Evolutionary conservation across 2,329 filamentous ascomycete genomes (phyloP).

Genomic region (Huntiella omanensis): DNA sequence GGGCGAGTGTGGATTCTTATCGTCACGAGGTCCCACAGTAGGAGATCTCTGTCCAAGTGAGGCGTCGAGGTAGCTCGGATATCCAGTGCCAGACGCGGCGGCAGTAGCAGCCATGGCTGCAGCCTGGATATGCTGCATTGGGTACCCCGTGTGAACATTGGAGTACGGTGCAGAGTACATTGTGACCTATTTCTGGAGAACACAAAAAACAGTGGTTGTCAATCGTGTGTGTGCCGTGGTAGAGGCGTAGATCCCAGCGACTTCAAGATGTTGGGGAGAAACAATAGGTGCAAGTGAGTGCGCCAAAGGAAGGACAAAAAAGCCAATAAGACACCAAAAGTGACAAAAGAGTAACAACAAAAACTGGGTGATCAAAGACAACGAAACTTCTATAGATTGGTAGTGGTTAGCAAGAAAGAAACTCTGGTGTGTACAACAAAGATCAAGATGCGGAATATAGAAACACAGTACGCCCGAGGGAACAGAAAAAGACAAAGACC

Average conservation of each 20-base stretch:
- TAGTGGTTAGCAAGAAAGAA: no score
- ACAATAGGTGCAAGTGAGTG: neutral
- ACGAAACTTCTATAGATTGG: no score
- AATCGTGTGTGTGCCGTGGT: neutral
- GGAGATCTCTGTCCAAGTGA: constrained; percentile 55
- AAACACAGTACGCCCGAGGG: no score
- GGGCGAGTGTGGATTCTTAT: constrained; percentile 53
- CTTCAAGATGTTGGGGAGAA: neutral
- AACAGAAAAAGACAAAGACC: no score
- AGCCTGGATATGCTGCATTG: constrained; percentile 65
- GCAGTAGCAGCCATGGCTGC: constrained; percentile 86
- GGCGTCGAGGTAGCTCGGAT: constrained; percentile 55
- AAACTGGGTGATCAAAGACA: no score
- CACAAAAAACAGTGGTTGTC: neutral
- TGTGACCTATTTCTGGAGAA: constrained; percentile 13
- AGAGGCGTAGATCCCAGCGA: neutral
- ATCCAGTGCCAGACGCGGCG: constrained; percentile 66
- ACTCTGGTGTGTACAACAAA: no score
- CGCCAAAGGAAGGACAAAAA: neutral
- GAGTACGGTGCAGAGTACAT: constrained; percentile 60
- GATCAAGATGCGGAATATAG: no score
- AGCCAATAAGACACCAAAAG: neutral
- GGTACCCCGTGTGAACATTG: constrained; percentile 59
- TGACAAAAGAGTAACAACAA: neutral
- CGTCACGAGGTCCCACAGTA: constrained; percentile 58